Evolutionary conservation across 306 rosid species (phyloP).

Genomic region (Notholithocarpus densiflorus): DNA sequence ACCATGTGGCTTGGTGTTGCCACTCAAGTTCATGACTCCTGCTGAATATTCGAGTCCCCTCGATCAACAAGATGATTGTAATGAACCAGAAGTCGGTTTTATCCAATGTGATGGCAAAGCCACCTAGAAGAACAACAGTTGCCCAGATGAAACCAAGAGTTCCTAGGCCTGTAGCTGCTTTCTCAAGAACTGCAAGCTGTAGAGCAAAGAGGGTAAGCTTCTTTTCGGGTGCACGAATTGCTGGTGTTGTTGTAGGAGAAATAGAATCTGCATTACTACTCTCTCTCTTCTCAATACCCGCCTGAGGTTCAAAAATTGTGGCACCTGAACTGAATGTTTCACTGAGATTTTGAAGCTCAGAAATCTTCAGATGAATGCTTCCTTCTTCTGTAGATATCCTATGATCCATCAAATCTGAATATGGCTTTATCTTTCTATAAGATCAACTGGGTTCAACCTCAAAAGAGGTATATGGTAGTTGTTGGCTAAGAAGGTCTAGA

Average conservation of each 20-base stretch:
- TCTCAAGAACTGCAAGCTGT: conserved; percentile 85
- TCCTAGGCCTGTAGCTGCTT: conserved; percentile 83
- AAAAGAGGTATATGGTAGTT: not conserved
- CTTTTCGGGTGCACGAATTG: conserved; percentile 69
- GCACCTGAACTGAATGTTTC: conserved; percentile 38
- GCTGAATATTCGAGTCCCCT: conserved; percentile 89
- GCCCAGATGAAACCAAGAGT: conserved; percentile 96
- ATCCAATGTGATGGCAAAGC: conserved; percentile 77
- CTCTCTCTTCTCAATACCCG: conserved; percentile 42
- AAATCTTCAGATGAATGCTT: conserved; percentile 46
- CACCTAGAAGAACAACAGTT: conserved; percentile 86
- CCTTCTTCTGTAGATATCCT: conserved; percentile 33
- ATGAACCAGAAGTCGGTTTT: conserved; percentile 80
- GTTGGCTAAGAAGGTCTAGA: not conserved
- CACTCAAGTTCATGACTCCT: conserved; percentile 96
- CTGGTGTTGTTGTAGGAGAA: conserved; percentile 17
- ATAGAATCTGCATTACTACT: conserved; percentile 25
- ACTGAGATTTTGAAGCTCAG: conserved; percentile 37
- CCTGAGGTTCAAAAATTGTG: conserved; percentile 56
- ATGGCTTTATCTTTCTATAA: not conserved
- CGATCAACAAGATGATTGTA: conserved; percentile 74
- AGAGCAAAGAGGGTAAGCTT: conserved; percentile 83
- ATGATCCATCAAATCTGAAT: conserved; percentile 36
- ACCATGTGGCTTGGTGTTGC: conserved; percentile 97
- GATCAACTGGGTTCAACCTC: not conserved